Conservation (phyloP, 2,329 filamentous ascomycete genomes). For the Fusarium sp. region DNA sequence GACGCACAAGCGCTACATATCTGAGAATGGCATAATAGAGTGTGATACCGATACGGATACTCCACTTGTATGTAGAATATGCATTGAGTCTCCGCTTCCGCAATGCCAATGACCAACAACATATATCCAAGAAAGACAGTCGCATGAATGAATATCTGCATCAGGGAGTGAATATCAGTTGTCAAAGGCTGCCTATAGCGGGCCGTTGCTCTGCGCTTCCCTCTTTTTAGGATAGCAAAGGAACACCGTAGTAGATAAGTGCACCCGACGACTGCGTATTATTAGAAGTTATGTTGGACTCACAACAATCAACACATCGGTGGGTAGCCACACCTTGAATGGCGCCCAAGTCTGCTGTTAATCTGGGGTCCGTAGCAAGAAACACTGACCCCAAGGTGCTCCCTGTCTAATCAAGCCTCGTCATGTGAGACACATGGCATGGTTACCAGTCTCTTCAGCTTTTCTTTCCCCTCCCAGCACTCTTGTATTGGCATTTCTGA, state of each 20-base stretch:
- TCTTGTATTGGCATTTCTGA: neutral
- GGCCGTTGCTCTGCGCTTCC: constrained; percentile 24
- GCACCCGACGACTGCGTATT: constrained; percentile 9
- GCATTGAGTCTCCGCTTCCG: neutral
- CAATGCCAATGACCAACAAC: neutral
- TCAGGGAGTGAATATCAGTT: constrained; percentile 4
- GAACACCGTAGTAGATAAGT: too few relatives aligned
- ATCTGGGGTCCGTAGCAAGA: constrained; percentile 1
- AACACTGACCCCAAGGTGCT: neutral
- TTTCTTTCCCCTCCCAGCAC: constrained; percentile 21
- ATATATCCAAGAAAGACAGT: neutral
- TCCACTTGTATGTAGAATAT: neutral
- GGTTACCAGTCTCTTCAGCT: constrained; percentile 13
- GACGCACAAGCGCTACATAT: constrained; percentile 4
- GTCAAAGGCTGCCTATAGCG: constrained; percentile 1
- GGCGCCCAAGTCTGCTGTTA: neutral
- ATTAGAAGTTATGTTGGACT: constrained; percentile 23
- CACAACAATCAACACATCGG: neutral
- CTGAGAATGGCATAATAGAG: neutral
- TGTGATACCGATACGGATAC: constrained; percentile 6
- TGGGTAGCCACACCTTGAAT: constrained; percentile 15
- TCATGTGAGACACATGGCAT: constrained; percentile 8
- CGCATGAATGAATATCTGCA: neutral
- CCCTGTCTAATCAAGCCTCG: constrained; percentile 13
- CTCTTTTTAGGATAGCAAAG: constrained; percentile 5